Evolutionary conservation across 75 land plant genomes (phyloP).

Genomic region (Cryptomeria japonica): DNA sequence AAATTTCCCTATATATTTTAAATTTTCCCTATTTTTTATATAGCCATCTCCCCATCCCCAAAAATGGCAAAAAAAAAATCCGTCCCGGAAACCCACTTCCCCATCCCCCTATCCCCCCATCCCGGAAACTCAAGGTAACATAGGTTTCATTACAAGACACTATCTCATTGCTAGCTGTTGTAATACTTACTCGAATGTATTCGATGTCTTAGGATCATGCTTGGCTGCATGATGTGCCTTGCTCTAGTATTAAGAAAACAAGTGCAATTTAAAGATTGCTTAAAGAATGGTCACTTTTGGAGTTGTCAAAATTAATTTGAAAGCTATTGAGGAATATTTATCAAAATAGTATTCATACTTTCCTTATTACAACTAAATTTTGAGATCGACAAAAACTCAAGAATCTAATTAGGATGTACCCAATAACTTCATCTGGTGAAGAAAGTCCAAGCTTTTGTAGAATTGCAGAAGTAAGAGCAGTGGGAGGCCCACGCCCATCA

Average conservation of each 20-base stretch:
- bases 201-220: neutral
- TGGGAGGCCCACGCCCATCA: constrained; percentile 93
- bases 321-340: constrained; percentile 1
- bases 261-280: neutral
- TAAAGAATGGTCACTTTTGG: neutral
- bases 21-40: too few relatives aligned
- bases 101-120: too few relatives aligned
- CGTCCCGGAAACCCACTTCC: too few relatives aligned
- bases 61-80: too few relatives aligned
- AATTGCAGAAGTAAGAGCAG: constrained; percentile 61
- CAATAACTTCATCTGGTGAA: constrained; percentile 76
- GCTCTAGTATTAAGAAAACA: neutral
- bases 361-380: neutral
- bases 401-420: constrained; percentile 19
- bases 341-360: neutral
- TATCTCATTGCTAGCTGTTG: neutral
- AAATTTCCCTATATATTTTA: too few relatives aligned
- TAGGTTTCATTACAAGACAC: neutral
- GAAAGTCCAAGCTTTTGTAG: constrained; percentile 55
- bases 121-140: too few relatives aligned
- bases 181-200: neutral
- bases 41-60: too few relatives aligned
- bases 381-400: constrained; percentile 12
- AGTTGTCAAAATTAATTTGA: neutral
- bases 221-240: neutral